phyloP scores from a whole-genome alignment of 192 early-diverging fungal species.

The Chytriomyces sp. region DNA sequence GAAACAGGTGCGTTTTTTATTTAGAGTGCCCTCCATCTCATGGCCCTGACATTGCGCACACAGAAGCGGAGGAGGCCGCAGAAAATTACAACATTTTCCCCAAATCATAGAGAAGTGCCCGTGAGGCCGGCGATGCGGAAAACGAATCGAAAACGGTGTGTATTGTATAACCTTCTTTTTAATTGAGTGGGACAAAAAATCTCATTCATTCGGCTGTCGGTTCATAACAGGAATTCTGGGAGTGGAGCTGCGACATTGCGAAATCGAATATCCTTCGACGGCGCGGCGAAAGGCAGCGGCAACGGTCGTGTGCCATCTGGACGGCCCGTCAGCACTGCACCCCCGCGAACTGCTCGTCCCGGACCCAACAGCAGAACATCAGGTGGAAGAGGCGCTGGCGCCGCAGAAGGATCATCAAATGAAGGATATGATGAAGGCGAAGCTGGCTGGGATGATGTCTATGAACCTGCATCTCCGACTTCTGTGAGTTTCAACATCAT shows the following conservation, averaged over 20 bases:
- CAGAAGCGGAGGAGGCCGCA: background rate
- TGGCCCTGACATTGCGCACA: background rate
- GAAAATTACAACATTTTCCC: background rate
- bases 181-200: background rate
- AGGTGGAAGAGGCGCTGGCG: background rate
- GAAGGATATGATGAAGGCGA: background rate
- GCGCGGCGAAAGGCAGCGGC: background rate
- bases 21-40: background rate
- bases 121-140: background rate
- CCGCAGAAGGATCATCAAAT: background rate
- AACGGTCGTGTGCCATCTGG: background rate
- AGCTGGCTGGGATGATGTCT: slow-evolving; percentile 21
- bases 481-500: background rate
- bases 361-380: background rate
- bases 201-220: background rate
- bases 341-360: background rate
- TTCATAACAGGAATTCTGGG: background rate
- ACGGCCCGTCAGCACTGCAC: background rate
- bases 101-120: background rate
- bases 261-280: background rate
- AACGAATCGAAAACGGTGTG: background rate
- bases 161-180: background rate
- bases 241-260: background rate
- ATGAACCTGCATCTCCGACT: slow-evolving; percentile 2
- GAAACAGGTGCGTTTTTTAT: background rate